Evolutionary conservation across 768 basidiomycete genomes (phyloP), one percentile per base, ranked within the genome.

Genomic region (Russula emetica): DNA sequence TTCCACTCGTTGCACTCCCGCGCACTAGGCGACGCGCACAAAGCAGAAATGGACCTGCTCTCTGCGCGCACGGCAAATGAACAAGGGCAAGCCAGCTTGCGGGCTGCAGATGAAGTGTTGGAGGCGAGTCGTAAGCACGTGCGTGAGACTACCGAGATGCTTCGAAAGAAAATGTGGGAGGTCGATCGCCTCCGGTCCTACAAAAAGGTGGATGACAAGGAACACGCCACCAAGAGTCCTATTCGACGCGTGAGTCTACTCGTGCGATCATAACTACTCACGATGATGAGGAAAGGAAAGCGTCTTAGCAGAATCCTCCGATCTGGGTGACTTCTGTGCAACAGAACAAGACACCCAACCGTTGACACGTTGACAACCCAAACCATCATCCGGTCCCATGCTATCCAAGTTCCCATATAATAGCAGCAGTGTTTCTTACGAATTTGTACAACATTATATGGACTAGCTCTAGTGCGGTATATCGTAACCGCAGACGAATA

Each of bases 91-190:
- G 53, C 60, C 30, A 50, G 26, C 56, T 72, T 85, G 24, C 74
- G 68, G 8, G 74, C 80, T 0, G 78, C 81, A 59, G 76, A 77
- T 24, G 81, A 82, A 61, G 72, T 77, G 4, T 72, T 89, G 28
- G 82, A 84, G 28, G 76, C 76, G 1, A 75, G 81, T 22, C 78
- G 81, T 50, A 77, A 79, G 28, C 83, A 81, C 8, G 84, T 86
- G 3, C 77, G 72, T 58, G 80, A 85, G 57, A 79, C 82, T 26
- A 88, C 87, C 1, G 78, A 82, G 56, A 81, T 80, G 68, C 76
- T 92, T 58, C 80, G 84, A 56, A 85, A 85, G 60, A 92, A 91
- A 78, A 80, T 81, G n/a, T 79, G 82, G 59, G 88, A 92, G 69
- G 80, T 93, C 2, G 88, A 92, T 67, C 79, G 80, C 66, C 72